These are phyloP conservation scores for Fusarium neocosmosporiellum DNA, from an alignment of 2,329 filamentous ascomycete genomes.

Conservation along the genomic window DNA sequence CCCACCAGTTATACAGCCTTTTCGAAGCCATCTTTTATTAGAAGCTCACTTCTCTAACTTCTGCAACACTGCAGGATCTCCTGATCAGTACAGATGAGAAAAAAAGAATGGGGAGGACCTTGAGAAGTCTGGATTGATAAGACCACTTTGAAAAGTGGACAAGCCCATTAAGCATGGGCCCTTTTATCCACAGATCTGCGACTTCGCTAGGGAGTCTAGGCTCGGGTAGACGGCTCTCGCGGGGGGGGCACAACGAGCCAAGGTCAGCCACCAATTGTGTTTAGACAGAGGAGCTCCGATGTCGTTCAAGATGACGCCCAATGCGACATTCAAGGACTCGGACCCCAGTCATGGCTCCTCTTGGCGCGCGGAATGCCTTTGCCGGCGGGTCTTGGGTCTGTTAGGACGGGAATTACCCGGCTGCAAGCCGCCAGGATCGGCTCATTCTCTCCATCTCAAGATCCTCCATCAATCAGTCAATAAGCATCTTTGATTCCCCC, in stretches of 20 bases:
- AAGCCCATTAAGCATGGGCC: neutral
- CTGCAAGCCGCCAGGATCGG: neutral
- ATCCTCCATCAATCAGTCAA: conserved; percentile 3
- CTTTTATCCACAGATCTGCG: conserved; percentile 7
- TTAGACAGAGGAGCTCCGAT: neutral
- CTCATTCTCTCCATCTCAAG: neutral
- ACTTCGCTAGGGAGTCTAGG: neutral
- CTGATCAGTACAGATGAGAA: neutral
- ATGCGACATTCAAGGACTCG: neutral
- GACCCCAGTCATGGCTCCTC: neutral
- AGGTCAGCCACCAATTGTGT: neutral
- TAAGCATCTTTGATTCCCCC: neutral
- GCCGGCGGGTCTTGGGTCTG: neutral
- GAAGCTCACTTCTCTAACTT: neutral
- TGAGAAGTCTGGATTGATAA: neutral
- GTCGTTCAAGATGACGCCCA: neutral
- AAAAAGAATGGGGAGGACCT: neutral
- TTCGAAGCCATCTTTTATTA: conserved; percentile 2
- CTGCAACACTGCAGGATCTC: neutral
- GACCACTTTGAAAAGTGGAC: neutral
- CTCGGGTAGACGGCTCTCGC: neutral
- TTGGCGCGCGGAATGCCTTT: neutral
- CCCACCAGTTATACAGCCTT: conserved; percentile 7
- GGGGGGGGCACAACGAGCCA: neutral
- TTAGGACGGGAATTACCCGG: neutral